Evolutionary conservation across 2,329 filamentous ascomycete genomes (phyloP).

Genomic region (Pestalotiopsis sp.): DNA sequence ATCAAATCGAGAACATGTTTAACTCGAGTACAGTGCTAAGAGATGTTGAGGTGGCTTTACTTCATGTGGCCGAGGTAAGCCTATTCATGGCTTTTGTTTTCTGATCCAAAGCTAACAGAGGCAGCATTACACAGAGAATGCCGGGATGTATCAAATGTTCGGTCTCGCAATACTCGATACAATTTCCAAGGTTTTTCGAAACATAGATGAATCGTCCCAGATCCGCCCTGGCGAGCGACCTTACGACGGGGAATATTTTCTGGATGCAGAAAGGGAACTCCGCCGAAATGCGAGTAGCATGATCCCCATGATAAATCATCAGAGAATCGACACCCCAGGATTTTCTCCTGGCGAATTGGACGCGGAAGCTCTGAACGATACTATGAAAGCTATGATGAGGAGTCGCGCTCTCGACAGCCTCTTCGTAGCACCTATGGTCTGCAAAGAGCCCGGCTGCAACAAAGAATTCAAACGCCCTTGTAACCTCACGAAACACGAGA

Average conservation of each 20-base stretch:
- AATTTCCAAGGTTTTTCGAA: neutral
- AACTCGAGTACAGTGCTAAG: neutral
- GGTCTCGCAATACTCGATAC: neutral
- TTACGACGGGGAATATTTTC: neutral
- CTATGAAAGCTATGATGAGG: neutral
- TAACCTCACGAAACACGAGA: conserved; percentile 96
- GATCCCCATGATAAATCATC: neutral
- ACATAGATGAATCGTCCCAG: neutral
- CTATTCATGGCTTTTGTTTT: neutral
- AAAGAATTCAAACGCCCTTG: conserved; percentile 97
- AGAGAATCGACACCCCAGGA: neutral
- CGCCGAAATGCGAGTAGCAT: neutral
- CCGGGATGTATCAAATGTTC: neutral
- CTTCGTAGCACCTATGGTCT: conserved; percentile 34
- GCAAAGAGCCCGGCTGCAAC: conserved; percentile 72
- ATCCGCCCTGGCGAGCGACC: neutral
- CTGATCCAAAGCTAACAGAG: neutral
- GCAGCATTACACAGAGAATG: neutral
- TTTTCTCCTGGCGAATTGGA: neutral
- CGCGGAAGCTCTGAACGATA: neutral
- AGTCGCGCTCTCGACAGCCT: neutral
- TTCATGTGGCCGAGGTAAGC: neutral
- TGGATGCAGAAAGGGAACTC: neutral
- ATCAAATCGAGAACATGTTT: neutral
- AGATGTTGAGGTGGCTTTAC: neutral